Base-by-base conservation (phyloP, 805 yeast species). In the Scheffersomyces coipomensis region DNA sequence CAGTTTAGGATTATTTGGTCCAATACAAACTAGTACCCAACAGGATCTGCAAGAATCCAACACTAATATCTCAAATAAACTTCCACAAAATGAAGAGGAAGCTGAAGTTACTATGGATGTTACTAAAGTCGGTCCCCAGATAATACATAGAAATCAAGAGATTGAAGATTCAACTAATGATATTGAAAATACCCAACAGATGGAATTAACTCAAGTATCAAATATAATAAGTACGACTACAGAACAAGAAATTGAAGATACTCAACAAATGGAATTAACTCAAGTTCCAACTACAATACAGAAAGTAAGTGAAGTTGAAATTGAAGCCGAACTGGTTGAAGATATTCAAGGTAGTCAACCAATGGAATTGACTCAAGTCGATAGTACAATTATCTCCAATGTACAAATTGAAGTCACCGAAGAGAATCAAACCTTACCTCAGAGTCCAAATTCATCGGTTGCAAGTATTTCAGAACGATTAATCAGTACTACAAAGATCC, bases 401-500 rank as follows among this genome's bases (percentile, higher is more conserved):
- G n/a, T 8, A n/a, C n/a, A n/a, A 4, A 30, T 18, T 21, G 33
- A 30, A 30, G n/a, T 30, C 18, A 22, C 22, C 13, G 26, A 32
- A 21, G 27, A 24, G 27, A 24, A 24, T 6, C 27, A 6, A n/a
- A n/a, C n/a, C n/a, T n/a, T n/a, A 24, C 27, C n/a, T 16, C 36
- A 33, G 16, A 13, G 18, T 8, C 25, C 35, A 23, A 26, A 23
- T 12, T 7, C 31, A 34, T 26, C 33, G 16, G 36, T 37, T 27
- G 30, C 30, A 15, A 27, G 30, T 37, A 24, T 24, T 21, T 38
- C 39, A 3, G 43, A 37, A 32, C 44, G 22, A 44, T 44, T 34
- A 3, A 40, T 42, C 6, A 22, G 34, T 13, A 60, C 65, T 0
- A 51, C 58, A 1, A 54, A 43, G n/a, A 52, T 62, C 5, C 68